phyloP scores from a whole-genome alignment of 73 alveolate species.

The Urostyla sp. region DNA sequence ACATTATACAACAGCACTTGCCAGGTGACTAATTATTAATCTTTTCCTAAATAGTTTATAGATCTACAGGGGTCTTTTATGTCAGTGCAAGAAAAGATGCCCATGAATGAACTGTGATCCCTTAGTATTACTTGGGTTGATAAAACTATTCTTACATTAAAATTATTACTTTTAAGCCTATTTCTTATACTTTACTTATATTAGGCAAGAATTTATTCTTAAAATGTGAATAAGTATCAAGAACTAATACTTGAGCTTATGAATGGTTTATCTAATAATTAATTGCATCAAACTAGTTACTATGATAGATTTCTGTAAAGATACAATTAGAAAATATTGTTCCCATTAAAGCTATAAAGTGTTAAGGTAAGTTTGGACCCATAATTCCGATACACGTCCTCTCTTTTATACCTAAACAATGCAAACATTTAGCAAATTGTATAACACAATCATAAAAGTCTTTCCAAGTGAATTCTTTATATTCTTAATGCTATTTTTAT shows the following conservation, averaged over 20 bases:
- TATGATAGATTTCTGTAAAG: constrained; percentile 63
- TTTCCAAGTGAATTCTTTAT: constrained; percentile 73
- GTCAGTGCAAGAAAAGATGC: constrained; percentile 50
- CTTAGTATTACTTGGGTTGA: no score
- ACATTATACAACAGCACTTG: constrained; percentile 81
- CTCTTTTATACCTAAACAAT: constrained; percentile 74
- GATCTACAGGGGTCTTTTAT: constrained; percentile 28
- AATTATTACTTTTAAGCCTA: constrained; percentile 66
- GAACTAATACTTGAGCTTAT: constrained; percentile 72
- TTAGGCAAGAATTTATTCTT: constrained; percentile 67
- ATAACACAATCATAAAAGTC: constrained; percentile 59
- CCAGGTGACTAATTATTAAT: constrained; percentile 66
- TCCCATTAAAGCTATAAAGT: constrained; percentile 68
- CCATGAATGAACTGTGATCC: no score
- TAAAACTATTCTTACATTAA: no score
- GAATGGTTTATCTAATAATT: constrained; percentile 77
- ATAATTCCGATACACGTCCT: constrained; percentile 64
- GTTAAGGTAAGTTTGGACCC: constrained; percentile 77
- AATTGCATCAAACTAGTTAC: constrained; percentile 86
- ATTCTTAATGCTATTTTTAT: no score
- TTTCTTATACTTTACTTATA: constrained; percentile 19
- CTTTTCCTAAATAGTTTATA: not conserved
- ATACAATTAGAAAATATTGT: constrained; percentile 58
- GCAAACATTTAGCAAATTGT: constrained; percentile 79
- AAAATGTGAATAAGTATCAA: constrained; percentile 66